These are phyloP conservation scores for Aspergillus ochraceoroseus DNA, from an alignment of 2,329 filamentous ascomycete genomes.

Conservation along the genomic window DNA sequence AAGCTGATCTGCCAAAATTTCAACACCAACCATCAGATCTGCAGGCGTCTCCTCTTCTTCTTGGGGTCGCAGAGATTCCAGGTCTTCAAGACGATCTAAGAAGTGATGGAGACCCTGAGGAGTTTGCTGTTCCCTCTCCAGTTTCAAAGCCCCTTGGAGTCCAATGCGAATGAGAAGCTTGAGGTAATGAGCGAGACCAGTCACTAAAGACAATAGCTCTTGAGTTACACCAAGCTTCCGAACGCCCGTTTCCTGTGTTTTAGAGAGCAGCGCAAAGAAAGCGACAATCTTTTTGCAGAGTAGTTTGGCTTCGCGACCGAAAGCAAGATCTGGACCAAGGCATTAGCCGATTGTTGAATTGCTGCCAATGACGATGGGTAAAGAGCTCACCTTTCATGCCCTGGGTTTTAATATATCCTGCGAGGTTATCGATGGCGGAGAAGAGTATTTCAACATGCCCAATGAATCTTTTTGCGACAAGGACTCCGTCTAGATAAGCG, in stretches of 20 bases:
- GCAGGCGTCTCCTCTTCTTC: constrained; percentile 59
- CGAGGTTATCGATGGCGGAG: constrained; percentile 77
- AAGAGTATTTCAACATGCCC: constrained; percentile 93
- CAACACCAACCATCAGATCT: constrained; percentile 61
- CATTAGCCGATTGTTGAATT: constrained; percentile 23
- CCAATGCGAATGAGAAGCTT: constrained; percentile 97
- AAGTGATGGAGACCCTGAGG: constrained; percentile 75
- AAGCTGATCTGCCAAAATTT: constrained; percentile 64
- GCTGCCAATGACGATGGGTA: constrained; percentile 1
- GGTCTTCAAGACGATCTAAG: constrained; percentile 72
- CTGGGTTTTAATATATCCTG: constrained; percentile 62
- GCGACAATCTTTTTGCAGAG: constrained; percentile 99
- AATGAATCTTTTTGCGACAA: constrained; percentile 94
- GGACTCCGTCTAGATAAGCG: constrained; percentile 87
- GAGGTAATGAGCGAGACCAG: constrained; percentile 91
- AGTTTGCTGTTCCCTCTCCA: constrained; percentile 76
- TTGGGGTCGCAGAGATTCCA: constrained; percentile 66
- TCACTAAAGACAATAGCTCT: constrained; percentile 94
- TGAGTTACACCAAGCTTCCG: constrained; percentile 93
- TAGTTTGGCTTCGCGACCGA: constrained; percentile 92
- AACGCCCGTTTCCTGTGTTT: constrained; percentile 86
- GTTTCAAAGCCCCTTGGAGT: constrained; percentile 82
- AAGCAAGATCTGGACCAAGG: constrained; percentile 65
- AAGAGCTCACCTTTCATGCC: constrained; percentile 66
- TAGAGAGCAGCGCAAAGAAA: constrained; percentile 91